Evolutionary conservation across 2,329 filamentous ascomycete genomes (phyloP), one percentile per base, ranked within the genome.

Genomic region (Sporothrix luriei): DNA sequence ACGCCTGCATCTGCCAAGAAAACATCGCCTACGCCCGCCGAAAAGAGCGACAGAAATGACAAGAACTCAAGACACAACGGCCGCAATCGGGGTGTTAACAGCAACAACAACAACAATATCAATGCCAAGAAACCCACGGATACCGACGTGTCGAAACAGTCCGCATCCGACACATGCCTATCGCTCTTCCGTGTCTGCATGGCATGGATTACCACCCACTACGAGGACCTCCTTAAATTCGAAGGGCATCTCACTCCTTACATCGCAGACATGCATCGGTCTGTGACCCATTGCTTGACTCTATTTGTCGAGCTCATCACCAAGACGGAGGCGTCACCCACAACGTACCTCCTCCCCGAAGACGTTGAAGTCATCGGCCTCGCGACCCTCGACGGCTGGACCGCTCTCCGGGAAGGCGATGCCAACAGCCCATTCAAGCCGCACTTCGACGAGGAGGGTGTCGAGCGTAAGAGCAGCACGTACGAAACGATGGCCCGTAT

Each of bases 141-240:
- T 24, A 29, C 26, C 43, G 26, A 73, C 46, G 29, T 13, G n/a
- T 64, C 55, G 55, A 71, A 61, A 26, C 52, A 43, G 26, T 49
- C 79, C 10, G 74, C 78, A 7, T 75, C 83, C 16, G 79, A 79
- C 70, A 81, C 78, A n/a, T 76, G 84, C n/a, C 75, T 88, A 4
- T 83, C 84, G 0, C 78, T 86, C 16, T 76, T 86, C 66, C 83
- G 85, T n/a, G 75, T 86, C 29, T 87, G 84, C 72, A 78, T 83
- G 69, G 81, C 84, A 59, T 88, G 85, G 85, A 78, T 87, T 2
- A 82, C 82, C 68, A 79, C 80, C 19, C 81, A 80, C 61, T 79
- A 82, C 38, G 75, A 77, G 11, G 83, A 86, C 70, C 74, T 86
- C 6, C 79, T 83, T 70, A 76, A 78, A n/a, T 83, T 81, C 68